Conservation (phyloP, 306 rosid genomes). For the Dalbergia cultrata region DNA sequence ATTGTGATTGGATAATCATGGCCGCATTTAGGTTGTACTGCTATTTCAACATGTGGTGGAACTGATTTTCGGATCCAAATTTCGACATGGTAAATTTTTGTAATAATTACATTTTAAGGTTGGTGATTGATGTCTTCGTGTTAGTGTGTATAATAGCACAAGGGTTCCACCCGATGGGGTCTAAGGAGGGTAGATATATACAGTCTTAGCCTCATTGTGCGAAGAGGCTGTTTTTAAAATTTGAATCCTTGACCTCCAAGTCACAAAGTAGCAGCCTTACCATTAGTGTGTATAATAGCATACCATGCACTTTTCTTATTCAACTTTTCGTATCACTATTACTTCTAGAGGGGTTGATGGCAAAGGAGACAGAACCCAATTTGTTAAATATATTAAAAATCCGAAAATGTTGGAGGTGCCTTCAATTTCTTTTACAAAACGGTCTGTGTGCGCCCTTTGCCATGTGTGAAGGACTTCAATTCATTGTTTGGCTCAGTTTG, state of each 20-base stretch:
- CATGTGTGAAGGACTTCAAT: neutral
- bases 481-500: neutral
- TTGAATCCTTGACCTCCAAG: no score
- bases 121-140: neutral
- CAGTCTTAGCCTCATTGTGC: no score
- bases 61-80: neutral
- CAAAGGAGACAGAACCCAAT: no score
- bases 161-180: no score
- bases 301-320: no score
- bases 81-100: constrained; percentile 16
- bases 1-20: neutral
- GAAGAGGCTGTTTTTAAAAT: no score
- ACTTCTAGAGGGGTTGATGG: neutral
- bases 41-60: constrained; percentile 22
- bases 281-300: no score
- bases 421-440: neutral
- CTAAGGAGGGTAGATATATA: no score
- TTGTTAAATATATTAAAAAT: no score
- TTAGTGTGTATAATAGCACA: neutral
- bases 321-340: neutral
- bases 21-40: neutral
- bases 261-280: no score
- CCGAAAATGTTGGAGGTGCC: neutral
- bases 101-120: neutral
- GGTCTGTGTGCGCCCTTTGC: neutral